A percentile compares a stretch with the other conserved stretches of the same genome.
Evolutionary conservation across 345 rosid genomes (phyloP).

Genomic region (Euphorbia lathyris): DNA sequence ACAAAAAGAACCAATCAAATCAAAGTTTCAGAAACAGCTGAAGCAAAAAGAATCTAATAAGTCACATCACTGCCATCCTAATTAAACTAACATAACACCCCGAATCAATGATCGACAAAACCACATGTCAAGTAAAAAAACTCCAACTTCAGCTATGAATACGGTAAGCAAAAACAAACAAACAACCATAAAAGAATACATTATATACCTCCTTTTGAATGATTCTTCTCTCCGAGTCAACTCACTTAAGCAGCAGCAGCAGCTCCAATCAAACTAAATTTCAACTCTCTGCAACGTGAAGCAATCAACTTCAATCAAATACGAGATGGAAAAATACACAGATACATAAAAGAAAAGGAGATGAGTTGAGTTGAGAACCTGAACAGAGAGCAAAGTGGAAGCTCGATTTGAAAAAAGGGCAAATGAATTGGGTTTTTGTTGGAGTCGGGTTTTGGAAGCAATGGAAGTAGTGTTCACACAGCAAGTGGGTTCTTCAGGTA

Average conservation of each 20-base stretch:
- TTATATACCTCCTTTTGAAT: not conserved
- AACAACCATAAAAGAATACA: not conserved
- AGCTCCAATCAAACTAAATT: constrained; percentile 14
- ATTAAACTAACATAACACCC: constrained; percentile 2
- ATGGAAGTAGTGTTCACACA: not conserved
- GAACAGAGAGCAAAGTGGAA: not conserved
- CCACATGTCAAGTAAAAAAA: not conserved
- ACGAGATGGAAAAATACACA: not conserved
- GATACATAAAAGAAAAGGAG: not conserved
- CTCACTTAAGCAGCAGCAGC: constrained; percentile 8
- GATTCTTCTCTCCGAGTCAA: constrained; percentile 15
- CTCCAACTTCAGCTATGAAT: too few relatives aligned
- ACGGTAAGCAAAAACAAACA: not conserved
- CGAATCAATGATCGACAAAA: not conserved
- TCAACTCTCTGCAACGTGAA: constrained; percentile 1
- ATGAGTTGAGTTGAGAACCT: not conserved
- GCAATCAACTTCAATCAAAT: not conserved
- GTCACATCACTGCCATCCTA: not conserved
- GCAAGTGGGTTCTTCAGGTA: not conserved
- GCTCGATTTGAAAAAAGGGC: not conserved
- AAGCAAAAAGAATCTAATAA: constrained; percentile 10
- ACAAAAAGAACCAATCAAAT: not conserved
- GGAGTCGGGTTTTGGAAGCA: constrained; percentile 1
- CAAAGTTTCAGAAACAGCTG: constrained; percentile 5
- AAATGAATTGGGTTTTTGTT: not conserved